A percentile compares a stretch with the other conserved stretches of the same genome.
phyloP scores from a whole-genome alignment of 306 rosid species.

The Cotoneaster glaucophyllus region DNA sequence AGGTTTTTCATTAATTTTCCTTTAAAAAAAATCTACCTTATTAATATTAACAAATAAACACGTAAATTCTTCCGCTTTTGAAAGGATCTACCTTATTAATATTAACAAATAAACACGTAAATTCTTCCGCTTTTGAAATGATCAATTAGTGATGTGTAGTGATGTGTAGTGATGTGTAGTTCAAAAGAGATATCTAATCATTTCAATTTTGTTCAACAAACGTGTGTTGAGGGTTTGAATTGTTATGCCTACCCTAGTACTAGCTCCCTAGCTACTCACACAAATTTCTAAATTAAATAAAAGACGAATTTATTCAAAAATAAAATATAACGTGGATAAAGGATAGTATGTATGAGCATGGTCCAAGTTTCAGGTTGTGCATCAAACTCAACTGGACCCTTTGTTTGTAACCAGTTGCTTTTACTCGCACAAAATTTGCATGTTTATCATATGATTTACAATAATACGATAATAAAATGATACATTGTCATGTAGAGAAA shows the following conservation, averaged over 20 bases:
- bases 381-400: not conserved
- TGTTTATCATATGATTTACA: not conserved
- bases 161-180: no score
- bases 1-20: accelerated
- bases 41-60: no score
- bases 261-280: not conserved
- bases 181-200: not conserved
- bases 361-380: not conserved
- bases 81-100: no score
- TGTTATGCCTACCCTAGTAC: not conserved
- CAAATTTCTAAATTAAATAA: not conserved
- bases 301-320: no score
- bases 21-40: no score
- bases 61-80: no score
- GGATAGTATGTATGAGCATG: not conserved
- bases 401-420: not conserved
- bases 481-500: not conserved
- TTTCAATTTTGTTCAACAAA: not conserved
- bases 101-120: no score
- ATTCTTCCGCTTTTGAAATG: not conserved
- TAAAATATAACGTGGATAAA: no score
- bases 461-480: no score
- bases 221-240: not conserved
- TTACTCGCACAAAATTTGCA: not conserved
- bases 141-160: not conserved